Conservation (phyloP, 176 grass and related monocot genomes). For the Ampelocalamus luodianensis region DNA sequence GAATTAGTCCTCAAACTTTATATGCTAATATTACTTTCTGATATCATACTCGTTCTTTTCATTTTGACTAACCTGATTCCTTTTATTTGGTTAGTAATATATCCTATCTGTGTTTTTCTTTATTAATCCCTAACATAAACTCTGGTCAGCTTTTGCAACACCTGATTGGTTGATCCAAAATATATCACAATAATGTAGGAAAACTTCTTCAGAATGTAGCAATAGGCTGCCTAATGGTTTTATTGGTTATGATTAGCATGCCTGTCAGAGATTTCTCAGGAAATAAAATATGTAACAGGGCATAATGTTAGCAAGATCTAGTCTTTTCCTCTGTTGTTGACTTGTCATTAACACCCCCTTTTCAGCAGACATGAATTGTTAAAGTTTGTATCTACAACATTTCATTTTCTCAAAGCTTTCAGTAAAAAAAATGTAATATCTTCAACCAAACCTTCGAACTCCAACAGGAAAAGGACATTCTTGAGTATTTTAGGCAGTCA, state of each 20-base stretch:
- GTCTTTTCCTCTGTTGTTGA: background rate
- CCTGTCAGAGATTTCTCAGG: background rate
- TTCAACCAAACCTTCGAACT: slow-evolving; percentile 41
- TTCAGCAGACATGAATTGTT: background rate
- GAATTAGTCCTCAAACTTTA: background rate
- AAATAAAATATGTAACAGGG: slow-evolving; percentile 4
- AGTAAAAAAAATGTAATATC: slow-evolving; percentile 20
- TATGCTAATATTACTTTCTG: background rate
- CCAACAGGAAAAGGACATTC: slow-evolving; percentile 76
- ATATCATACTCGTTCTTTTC: background rate
- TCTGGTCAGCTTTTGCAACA: slow-evolving; percentile 8
- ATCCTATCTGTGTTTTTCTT: background rate
- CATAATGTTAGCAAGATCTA: slow-evolving; percentile 23
- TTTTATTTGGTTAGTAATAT: background rate
- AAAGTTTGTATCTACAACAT: background rate
- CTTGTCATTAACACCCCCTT: background rate
- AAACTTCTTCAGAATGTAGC: background rate
- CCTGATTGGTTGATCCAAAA: background rate
- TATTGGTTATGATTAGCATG: slow-evolving; percentile 1
- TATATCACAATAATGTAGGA: background rate
- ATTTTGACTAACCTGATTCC: background rate
- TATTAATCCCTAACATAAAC: background rate
- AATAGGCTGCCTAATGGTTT: background rate
- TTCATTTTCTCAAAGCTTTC: slow-evolving; percentile 14
- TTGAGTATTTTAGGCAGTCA: slow-evolving; percentile 60